These are phyloP conservation scores for Primulina tabacum DNA, from an alignment of 257 asterid species.

Conservation along the genomic window DNA sequence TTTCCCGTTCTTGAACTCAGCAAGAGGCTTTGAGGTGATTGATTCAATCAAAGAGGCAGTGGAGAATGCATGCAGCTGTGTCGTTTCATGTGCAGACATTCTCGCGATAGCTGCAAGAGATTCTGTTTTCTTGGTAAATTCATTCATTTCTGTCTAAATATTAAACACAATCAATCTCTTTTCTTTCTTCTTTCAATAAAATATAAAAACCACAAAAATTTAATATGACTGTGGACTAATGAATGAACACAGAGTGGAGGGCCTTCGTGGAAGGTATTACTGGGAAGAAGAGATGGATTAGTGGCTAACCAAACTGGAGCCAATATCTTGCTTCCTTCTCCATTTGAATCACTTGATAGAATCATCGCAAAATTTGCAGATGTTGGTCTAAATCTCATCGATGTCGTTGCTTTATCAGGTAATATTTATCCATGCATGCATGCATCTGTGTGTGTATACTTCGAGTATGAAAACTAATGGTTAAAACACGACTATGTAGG, in stretches of 20 bases:
- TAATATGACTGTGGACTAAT: not conserved
- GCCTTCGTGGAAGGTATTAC: constrained; percentile 59
- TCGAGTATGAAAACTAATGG: too few species aligned
- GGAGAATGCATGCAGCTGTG: constrained; percentile 56
- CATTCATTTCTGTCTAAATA: too few species aligned
- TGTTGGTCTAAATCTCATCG: constrained; percentile 56
- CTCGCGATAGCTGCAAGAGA: constrained; percentile 70
- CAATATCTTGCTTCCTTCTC: constrained; percentile 53
- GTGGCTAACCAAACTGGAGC: constrained; percentile 66
- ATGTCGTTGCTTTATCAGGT: constrained; percentile 79
- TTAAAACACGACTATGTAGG: constrained; percentile 31
- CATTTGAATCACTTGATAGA: constrained; percentile 48
- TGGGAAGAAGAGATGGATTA: constrained; percentile 85
- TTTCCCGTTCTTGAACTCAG: constrained; percentile 62
- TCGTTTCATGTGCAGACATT: constrained; percentile 80
- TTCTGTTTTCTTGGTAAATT: constrained; percentile 54
- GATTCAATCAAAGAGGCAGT: constrained; percentile 61
- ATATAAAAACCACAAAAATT: too few species aligned
- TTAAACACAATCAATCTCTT: not conserved
- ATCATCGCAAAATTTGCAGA: constrained; percentile 49
- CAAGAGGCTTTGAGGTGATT: constrained; percentile 73
- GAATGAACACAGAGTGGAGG: constrained; percentile 67
- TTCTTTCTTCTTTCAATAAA: not conserved
- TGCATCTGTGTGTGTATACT: not conserved
- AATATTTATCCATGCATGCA: not conserved